Evolutionary conservation across 352 stramenopile species (phyloP).

Genomic region (Pythium sp.): DNA sequence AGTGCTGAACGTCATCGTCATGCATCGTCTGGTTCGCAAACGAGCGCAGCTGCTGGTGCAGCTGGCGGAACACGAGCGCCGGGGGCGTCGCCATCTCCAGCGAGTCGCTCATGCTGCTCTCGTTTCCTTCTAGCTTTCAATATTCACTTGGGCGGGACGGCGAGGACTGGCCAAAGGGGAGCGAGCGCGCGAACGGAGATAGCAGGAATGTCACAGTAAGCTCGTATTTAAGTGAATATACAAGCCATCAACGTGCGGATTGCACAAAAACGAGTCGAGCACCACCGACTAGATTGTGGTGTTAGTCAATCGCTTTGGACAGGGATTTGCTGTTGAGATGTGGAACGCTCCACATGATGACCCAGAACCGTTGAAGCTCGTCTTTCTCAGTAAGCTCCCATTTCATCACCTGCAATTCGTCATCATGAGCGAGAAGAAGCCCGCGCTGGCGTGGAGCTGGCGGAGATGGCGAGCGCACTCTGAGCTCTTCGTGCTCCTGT

Average conservation of each 20-base stretch:
- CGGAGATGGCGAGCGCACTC: not conserved
- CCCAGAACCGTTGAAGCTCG: not conserved
- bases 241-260: not conserved
- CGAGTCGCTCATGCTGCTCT: constrained; percentile 23
- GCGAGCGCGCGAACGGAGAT: constrained; percentile 7
- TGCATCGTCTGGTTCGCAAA: constrained; percentile 67
- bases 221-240: not conserved
- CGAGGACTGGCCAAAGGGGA: constrained; percentile 9
- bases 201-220: not conserved
- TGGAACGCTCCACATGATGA: not conserved
- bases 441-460: not conserved
- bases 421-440: constrained; percentile 3
- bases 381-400: constrained; percentile 2
- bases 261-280: not conserved
- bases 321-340: not conserved
- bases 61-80: constrained; percentile 62
- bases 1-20: constrained; percentile 54
- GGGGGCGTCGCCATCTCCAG: constrained; percentile 52
- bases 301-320: not conserved
- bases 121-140: not conserved
- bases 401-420: not conserved
- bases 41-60: constrained; percentile 68
- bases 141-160: not conserved
- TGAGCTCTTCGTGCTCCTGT: not conserved
- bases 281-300: not conserved